Evolutionary conservation across 2,329 filamentous ascomycete species (phyloP), one percentile per base, ranked within the genome.

Genomic region (Colletotrichum orchidophilum): DNA sequence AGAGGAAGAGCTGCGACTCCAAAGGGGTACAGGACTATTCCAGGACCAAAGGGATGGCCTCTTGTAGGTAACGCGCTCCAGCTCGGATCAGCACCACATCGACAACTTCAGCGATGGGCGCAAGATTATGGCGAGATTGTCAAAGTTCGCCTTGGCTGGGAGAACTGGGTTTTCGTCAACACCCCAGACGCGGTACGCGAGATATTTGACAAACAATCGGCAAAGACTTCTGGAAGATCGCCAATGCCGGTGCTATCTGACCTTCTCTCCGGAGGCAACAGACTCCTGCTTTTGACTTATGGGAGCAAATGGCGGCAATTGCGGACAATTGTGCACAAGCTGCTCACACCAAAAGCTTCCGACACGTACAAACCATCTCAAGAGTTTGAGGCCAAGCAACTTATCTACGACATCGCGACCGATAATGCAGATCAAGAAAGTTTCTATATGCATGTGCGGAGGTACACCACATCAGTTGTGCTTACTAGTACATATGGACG

Each of bases 131-230:
- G 63, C 26, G 63, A 58, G 18, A 18, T 65, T 33, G 46, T 65
- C 52, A 42, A 58, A 27, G 26, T 65, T 8, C 55, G 21, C 2
- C 52, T 65, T 4, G 63, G 52, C 1, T 65, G 52, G 63, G 52
- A 65, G 35, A 35, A 49, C 9, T 65, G 63, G 52, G 63, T 65
- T 12, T 65, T 65, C 1, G 26, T 65, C 12, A 65, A 35, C n/a
- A 52, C n/a, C 21, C 49, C 24, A 15, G 60, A 63, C 18, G 60
- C 46, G n/a, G 59, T 54, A 5, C 60, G 46, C 27, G 60, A 63
- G 15, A 63, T 35, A 21, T 63, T 63, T 29, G 29, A 63, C 42
- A 63, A 53, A 49, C 60, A 53, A 39, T 63, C 60, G 13, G 60
- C 60, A 18, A 63, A 53, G 24, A 53, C 60, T 15, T 63, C 29